phyloP scores from a whole-genome alignment of 257 asterid genomes.

The Knoxia roxburghii region DNA sequence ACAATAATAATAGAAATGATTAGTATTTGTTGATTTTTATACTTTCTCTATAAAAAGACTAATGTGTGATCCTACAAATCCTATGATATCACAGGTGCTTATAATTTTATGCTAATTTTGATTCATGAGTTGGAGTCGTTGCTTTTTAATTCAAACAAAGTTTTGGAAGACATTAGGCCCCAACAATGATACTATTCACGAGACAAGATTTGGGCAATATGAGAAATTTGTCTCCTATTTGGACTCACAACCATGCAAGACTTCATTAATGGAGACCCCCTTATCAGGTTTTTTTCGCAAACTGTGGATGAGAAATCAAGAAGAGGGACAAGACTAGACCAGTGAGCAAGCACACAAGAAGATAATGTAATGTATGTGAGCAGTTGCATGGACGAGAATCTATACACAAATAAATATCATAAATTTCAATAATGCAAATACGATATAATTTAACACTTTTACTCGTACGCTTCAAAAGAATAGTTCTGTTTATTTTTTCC shows the following conservation, averaged over 20 bases:
- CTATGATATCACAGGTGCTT: too few relatives aligned
- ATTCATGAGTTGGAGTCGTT: too few relatives aligned
- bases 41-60: too few relatives aligned
- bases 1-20: too few relatives aligned
- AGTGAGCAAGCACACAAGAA: too few relatives aligned
- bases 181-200: neutral
- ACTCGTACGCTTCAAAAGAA: neutral
- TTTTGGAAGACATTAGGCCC: slow-evolving; percentile 6
- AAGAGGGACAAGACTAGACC: neutral
- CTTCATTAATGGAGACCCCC: slow-evolving; percentile 8
- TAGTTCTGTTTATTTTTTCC: too few relatives aligned
- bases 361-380: too few relatives aligned
- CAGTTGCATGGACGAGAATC: neutral
- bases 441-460: neutral
- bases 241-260: neutral
- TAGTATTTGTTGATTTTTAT: too few relatives aligned
- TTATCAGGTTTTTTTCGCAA: neutral
- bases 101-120: too few relatives aligned
- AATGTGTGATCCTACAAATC: too few relatives aligned
- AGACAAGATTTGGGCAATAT: slow-evolving; percentile 10
- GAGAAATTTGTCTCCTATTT: slow-evolving; percentile 8
- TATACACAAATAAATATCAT: neutral
- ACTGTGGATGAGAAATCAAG: neutral
- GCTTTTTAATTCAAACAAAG: too few relatives aligned
- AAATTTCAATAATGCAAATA: neutral